Percentiles rank a stretch among this genome's conserved stretches.
Evolutionary conservation across 306 rosid species (phyloP).

Genomic region (Rosa multiflora): DNA sequence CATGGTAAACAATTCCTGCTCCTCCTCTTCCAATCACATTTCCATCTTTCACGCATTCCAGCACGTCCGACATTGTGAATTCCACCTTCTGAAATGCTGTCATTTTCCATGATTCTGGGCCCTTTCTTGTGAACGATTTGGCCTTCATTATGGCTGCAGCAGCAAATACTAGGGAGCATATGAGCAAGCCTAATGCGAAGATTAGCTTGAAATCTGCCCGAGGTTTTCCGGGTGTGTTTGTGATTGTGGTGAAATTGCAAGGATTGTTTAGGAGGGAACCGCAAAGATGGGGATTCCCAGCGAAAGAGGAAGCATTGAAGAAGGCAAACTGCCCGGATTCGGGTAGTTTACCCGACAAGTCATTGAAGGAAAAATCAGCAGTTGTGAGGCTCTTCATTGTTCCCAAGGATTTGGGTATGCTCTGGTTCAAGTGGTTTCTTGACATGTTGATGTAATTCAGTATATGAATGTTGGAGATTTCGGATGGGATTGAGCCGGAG

Average conservation of each 20-base stretch:
- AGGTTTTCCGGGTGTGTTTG: constrained; percentile 26
- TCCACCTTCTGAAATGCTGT: constrained; percentile 70
- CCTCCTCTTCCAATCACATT: constrained; percentile 90
- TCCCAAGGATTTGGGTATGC: constrained; percentile 62
- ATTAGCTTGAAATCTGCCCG: constrained; percentile 58
- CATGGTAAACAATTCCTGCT: constrained; percentile 91
- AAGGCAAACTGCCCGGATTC: constrained; percentile 76
- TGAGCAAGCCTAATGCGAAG: constrained; percentile 66
- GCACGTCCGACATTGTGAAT: constrained; percentile 62
- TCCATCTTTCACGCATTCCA: constrained; percentile 84
- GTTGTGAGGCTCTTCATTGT: constrained; percentile 77
- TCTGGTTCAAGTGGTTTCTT: constrained; percentile 63
- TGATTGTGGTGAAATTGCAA: constrained; percentile 53
- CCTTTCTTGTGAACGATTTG: constrained; percentile 50
- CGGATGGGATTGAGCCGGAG: constrained; percentile 61
- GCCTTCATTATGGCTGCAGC: constrained; percentile 70
- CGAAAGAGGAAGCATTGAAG: constrained; percentile 78
- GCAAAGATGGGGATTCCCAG: constrained; percentile 77
- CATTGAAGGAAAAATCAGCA: constrained; percentile 95
- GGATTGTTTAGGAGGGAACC: constrained; percentile 70
- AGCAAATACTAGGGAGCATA: constrained; percentile 63
- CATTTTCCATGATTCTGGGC: constrained; percentile 66
- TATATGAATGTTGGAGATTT: constrained; percentile 56
- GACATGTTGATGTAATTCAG: constrained; percentile 68
- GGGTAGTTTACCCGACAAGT: constrained; percentile 69